These are phyloP conservation scores for Paramecium biaurelia DNA, from an alignment of 73 alveolate species.

Conservation along the genomic window DNA sequence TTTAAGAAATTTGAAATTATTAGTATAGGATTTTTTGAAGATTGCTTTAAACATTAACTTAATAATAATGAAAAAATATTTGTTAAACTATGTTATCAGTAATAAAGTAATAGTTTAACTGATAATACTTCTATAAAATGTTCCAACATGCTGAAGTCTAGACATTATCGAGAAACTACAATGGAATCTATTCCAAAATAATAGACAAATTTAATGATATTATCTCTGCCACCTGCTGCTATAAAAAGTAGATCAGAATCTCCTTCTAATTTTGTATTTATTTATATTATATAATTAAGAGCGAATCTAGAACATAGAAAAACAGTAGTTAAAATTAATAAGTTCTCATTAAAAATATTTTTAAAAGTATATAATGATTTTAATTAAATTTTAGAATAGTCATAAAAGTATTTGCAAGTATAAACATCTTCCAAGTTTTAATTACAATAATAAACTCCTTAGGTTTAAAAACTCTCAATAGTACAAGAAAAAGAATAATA, in stretches of 20 bases:
- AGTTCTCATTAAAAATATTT: neutral
- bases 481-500: neutral
- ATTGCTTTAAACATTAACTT: neutral
- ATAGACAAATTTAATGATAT: neutral
- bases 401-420: neutral
- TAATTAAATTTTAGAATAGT: neutral
- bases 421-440: neutral
- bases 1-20: neutral
- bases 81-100: neutral
- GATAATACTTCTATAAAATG: neutral
- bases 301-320: neutral
- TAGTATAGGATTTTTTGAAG: neutral
- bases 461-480: neutral
- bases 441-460: neutral
- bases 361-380: neutral
- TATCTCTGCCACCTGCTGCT: neutral
- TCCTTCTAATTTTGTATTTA: neutral
- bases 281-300: neutral
- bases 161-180: neutral
- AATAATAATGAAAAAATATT: neutral
- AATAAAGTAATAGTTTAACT: neutral
- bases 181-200: neutral
- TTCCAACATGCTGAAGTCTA: neutral
- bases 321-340: neutral
- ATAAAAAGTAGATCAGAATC: constrained; percentile 8